phyloP scores from a whole-genome alignment of 2,329 filamentous ascomycete species.

The Clonostachys solani region DNA sequence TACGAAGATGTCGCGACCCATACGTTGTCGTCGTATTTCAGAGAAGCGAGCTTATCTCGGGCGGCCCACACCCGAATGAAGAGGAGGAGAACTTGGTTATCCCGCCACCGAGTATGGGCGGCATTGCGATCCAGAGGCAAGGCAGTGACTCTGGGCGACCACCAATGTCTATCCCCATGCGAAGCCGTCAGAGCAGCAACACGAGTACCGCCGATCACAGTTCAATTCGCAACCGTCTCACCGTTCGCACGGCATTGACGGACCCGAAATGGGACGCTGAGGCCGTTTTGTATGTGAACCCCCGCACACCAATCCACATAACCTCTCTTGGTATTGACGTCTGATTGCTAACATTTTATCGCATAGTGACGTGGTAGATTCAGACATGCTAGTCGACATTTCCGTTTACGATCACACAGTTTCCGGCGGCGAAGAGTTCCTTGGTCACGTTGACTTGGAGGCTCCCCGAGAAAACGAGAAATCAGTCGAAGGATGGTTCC shows the following conservation, averaged over 20 bases:
- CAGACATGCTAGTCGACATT: slow-evolving; percentile 85
- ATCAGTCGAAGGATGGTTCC: slow-evolving; percentile 80
- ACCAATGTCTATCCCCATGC: slow-evolving; percentile 93
- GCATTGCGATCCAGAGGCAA: slow-evolving; percentile 61
- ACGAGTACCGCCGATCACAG: slow-evolving; percentile 72
- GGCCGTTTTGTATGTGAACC: slow-evolving; percentile 78
- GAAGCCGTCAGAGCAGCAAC: slow-evolving; percentile 93
- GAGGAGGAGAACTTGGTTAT: slow-evolving; percentile 48
- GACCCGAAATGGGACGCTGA: slow-evolving; percentile 95
- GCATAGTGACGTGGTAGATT: slow-evolving; percentile 85
- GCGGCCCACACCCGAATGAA: slow-evolving; percentile 66
- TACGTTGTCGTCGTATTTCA: slow-evolving; percentile 98
- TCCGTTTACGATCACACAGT: slow-evolving; percentile 85
- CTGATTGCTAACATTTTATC: slow-evolving; percentile 1
- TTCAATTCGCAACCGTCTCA: slow-evolving; percentile 43
- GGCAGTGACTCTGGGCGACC: slow-evolving; percentile 78
- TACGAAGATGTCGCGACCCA: slow-evolving; percentile 80
- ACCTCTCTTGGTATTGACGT: neutral
- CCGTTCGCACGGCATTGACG: slow-evolving; percentile 56
- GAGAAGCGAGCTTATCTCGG: slow-evolving; percentile 92
- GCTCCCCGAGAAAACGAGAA: slow-evolving; percentile 62
- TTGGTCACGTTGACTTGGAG: slow-evolving; percentile 84
- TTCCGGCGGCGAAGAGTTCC: slow-evolving; percentile 80
- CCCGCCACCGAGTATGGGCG: slow-evolving; percentile 45
- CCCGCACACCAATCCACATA: neutral